Base-by-base conservation (phyloP, 202 grass and related monocot species). In the Setaria italica region DNA sequence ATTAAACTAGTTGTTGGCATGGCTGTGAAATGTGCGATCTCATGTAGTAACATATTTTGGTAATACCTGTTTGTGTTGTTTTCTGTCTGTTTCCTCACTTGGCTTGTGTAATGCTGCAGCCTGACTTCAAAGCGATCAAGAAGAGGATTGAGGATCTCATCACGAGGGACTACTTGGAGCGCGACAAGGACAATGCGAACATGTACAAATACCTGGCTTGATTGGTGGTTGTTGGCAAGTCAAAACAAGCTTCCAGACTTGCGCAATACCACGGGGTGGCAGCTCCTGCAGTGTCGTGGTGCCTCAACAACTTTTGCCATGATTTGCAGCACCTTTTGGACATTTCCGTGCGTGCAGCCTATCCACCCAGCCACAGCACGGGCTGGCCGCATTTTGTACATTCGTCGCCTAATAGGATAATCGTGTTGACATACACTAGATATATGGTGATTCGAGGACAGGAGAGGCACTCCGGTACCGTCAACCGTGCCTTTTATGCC, bases 101-200 rank as follows among this genome's bases (percentile, higher is more conserved):
- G 2, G 0, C 45, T 32, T 66, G 4, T 83, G 77, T 68, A 14
- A 21, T 78, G 14, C 48, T 55, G 30, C 96, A 99, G 96, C 96
- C 96, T 10, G 96, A 99, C 77, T 94, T 99, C 63, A 99, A 99
- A 86, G 96, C 91, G 42, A 99, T 99, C 37, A 99, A 99, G 90
- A 94, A 97, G 84, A 60, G 91, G 46, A 92, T 97, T n/a, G 91
- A 97, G 79, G 91, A 97, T 84, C 80, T 93, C 55, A 93, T 97
- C 80, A 91, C 91, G 7, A 94, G 94, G 84, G 94, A 97, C 65
- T 97, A 97, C 84, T 62, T 97, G 76, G 94, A 97, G 85, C 83
- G 91, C 0, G 94, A 97, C 72, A 97, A 94, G 91, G 94, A 97
- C 67, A 94, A 97, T 13, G 87, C 91, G 0, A 94, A 97, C 39